phyloP scores from a whole-genome alignment of 345 rosid genomes.

The Diplotaxis tenuifolia region DNA sequence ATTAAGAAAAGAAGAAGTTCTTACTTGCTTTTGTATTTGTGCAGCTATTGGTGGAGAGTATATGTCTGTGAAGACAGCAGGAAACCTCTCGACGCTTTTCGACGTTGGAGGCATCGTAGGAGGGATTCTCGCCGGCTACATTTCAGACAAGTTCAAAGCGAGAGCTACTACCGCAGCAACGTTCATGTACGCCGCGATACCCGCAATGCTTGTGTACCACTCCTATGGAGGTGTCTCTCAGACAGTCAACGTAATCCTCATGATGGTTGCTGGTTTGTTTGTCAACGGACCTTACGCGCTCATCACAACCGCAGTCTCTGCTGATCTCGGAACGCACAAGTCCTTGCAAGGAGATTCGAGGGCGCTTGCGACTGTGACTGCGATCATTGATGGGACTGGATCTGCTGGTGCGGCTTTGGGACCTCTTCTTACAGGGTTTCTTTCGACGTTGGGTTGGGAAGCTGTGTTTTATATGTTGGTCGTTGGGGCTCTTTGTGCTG shows the following conservation, averaged over 20 bases:
- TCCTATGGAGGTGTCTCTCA: conserved; percentile 63
- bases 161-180: conserved; percentile 82
- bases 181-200: conserved; percentile 85
- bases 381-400: conserved; percentile 91
- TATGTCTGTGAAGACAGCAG: conserved; percentile 87
- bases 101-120: conserved; percentile 92
- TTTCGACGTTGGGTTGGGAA: conserved; percentile 76
- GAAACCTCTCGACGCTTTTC: conserved; percentile 86
- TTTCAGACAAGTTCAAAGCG: conserved; percentile 80
- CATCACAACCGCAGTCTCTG: conserved; percentile 94
- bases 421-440: conserved; percentile 86
- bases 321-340: conserved; percentile 91
- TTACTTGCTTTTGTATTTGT: no score
- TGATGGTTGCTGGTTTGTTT: conserved; percentile 86
- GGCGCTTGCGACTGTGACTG: conserved; percentile 91
- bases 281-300: conserved; percentile 95
- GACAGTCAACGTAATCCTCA: conserved; percentile 60
- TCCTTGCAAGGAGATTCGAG: conserved; percentile 85
- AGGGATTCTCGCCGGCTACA: conserved; percentile 77
- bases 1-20: no score
- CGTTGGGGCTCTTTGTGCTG: conserved; percentile 68
- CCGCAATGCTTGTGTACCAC: conserved; percentile 75
- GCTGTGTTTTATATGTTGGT: conserved; percentile 72
- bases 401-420: conserved; percentile 94
- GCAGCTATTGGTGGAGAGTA: conserved; percentile 88